Evolutionary conservation across 257 asterid species (phyloP).

Genomic region (Perilla frutescens): DNA sequence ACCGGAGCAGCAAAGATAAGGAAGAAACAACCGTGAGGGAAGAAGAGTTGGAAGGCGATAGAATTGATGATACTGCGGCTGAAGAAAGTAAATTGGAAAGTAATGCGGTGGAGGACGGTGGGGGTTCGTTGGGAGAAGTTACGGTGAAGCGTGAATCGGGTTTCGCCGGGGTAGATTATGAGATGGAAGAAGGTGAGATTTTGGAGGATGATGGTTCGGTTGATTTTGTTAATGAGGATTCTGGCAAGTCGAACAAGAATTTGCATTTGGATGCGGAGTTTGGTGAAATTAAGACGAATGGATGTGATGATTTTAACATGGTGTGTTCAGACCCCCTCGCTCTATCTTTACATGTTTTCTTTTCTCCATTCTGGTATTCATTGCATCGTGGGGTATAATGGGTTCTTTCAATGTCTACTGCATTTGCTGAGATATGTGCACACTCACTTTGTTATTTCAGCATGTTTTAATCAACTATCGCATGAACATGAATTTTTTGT

Average conservation of each 20-base stretch:
- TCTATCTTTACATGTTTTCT: constrained; percentile 14
- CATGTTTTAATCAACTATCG: neutral
- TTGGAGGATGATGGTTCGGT: constrained; percentile 65
- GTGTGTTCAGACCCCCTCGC: constrained; percentile 65
- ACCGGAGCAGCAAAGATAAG: constrained; percentile 56
- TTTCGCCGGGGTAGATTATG: constrained; percentile 65
- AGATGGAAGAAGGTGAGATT: constrained; percentile 99
- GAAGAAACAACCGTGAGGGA: constrained; percentile 37
- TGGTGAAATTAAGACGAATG: constrained; percentile 48
- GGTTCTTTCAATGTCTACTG: neutral
- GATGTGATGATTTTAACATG: constrained; percentile 51
- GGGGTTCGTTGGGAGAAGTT: constrained; percentile 39
- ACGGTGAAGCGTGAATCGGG: constrained; percentile 44
- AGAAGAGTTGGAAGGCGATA: constrained; percentile 39
- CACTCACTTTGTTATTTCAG: neutral
- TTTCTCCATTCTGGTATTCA: neutral
- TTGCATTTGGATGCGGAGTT: constrained; percentile 52
- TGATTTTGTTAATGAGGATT: constrained; percentile 31
- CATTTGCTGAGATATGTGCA: constrained; percentile 8
- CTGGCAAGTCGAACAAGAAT: constrained; percentile 42
- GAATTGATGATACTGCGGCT: constrained; percentile 39
- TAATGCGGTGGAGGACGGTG: constrained; percentile 33
- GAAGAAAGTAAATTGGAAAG: constrained; percentile 37
- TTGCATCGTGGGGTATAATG: constrained; percentile 2
- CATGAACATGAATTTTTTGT: neutral